phyloP scores from a whole-genome alignment of 805 yeast genomes.

The Yarrowia sp. region DNA sequence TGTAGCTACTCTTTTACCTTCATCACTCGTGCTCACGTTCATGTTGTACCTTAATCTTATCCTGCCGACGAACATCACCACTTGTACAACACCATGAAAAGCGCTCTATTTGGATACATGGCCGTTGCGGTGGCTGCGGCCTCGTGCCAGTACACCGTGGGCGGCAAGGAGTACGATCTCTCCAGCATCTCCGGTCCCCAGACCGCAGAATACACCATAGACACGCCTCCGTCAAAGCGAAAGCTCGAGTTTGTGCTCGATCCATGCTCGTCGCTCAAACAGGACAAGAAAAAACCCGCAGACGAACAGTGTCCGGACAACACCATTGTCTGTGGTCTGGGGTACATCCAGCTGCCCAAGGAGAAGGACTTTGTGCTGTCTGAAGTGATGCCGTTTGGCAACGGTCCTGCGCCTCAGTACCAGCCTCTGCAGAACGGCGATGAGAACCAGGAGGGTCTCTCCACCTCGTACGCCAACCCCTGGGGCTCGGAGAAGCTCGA shows the following conservation, averaged over 20 bases:
- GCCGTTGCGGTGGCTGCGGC: constrained; percentile 41
- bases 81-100: constrained; percentile 1
- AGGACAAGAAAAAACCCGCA: constrained; percentile 49
- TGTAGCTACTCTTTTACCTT: no score
- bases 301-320: constrained; percentile 67
- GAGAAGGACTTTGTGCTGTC: constrained; percentile 56
- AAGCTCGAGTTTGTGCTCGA: constrained; percentile 72
- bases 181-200: constrained; percentile 60
- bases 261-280: constrained; percentile 63
- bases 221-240: constrained; percentile 82
- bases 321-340: constrained; percentile 81
- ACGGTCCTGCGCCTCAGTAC: constrained; percentile 16
- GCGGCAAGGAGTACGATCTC: constrained; percentile 52
- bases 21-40: neutral
- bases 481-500: constrained; percentile 24
- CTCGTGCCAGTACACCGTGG: constrained; percentile 42
- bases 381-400: constrained; percentile 57
- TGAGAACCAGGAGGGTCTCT: constrained; percentile 3
- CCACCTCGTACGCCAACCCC: constrained; percentile 17
- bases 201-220: constrained; percentile 51
- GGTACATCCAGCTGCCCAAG: constrained; percentile 61
- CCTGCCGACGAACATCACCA: neutral
- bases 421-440: neutral
- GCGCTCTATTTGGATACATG: constrained; percentile 8
- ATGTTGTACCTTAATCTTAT: constrained; percentile 12